Base-by-base conservation (phyloP, 345 rosid species). In the Euphorbia pulcherrima region DNA sequence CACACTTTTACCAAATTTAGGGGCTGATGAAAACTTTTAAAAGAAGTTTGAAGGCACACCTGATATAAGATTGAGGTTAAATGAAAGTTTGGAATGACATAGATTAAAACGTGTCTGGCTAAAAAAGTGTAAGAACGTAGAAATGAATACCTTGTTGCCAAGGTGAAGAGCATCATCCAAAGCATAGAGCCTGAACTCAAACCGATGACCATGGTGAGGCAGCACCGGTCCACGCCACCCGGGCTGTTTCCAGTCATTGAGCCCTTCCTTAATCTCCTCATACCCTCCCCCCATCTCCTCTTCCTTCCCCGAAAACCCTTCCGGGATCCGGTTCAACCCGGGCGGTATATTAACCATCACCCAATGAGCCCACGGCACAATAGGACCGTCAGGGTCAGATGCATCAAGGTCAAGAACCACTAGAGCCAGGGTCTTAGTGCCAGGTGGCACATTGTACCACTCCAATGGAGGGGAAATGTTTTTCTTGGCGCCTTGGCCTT, bases 381-480 rank as follows among this genome's bases (percentile, higher is more conserved):
- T 73, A 3, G 82, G 83, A 4, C 77, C 78, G 23, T 72, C 71
- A 0, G 92, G 98, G 70, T 92, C 92, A 1, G 95, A 86, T 0
- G 89, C 92, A 64, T 84, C 96, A 1, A 90, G 79, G 80, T 90
- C 98, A 64, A 84, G 88, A 78, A 92, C 96, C 79, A 90, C 88
- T 59, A 88, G 80, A 1, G 92, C 96, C 57, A 90, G 71, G 6
- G 85, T 75, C 64, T 78, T 66, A 26, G 98, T 85, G 14, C 85
- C 93, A 64, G 85, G 79, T 0, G 98, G 96, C 0, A 87, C 82
- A 67, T 90, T 85, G 74, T 84, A 90, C 96, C 98, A 87, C 72
- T 90, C 90, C 18, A 78, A 63, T 1, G 84, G 88, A 1, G 95
- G 92, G 16, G 95, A 90, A 30, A 79, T 12, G 44, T 82, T 63